Base-by-base conservation (phyloP, 2,329 filamentous ascomycete species). In the Ceratocystis albifundus region DNA sequence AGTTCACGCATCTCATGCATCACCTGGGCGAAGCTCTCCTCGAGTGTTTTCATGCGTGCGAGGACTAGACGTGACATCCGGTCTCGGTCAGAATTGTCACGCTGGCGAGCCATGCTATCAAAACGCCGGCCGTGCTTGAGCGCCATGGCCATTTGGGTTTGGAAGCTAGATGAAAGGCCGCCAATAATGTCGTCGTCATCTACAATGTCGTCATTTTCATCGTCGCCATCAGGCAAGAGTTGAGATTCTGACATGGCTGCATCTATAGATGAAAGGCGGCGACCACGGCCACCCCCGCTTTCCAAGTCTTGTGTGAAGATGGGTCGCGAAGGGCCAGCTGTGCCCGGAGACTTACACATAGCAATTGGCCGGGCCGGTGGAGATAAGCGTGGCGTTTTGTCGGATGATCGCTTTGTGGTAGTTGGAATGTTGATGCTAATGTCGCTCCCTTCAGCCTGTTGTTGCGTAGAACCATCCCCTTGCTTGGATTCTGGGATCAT, bases 11-110 rank as follows among this genome's bases (percentile, higher is more conserved):
- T 87, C 74, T 94, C 90, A 69, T 84, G 85, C 66, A 91, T 83
- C n/a, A 96, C 87, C 68, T 96, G 90, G 1, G 88, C 83, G 74
- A 97, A 93, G 15, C 91, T 88, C 75, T 96, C 90, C 74, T 97
- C 92, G 1, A 97, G 80, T 6, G 88, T 93, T 74, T 94, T 94
- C 90, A 96, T 96, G 44, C 90, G 81, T 7, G 90, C 90, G 59
- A 96, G 79, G 75, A 96, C 88, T 59, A 96, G 81, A 66, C 90
- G 84, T 70, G 87, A 86, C 82, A 92, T 88, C 50, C 88, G 83
- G 72, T 89, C 87, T 28, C 74, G 83, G 80, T 79, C 78, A 3
- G 73, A 67, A 61, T 78, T 76, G 41, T 71, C 62, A 1, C 70
- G 48, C 73, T 74, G 41, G 74, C 76, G 41, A 74, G 73, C 20